Conservation (phyloP, 2,329 filamentous ascomycete genomes). For the Fusarium solani-melongenae region DNA sequence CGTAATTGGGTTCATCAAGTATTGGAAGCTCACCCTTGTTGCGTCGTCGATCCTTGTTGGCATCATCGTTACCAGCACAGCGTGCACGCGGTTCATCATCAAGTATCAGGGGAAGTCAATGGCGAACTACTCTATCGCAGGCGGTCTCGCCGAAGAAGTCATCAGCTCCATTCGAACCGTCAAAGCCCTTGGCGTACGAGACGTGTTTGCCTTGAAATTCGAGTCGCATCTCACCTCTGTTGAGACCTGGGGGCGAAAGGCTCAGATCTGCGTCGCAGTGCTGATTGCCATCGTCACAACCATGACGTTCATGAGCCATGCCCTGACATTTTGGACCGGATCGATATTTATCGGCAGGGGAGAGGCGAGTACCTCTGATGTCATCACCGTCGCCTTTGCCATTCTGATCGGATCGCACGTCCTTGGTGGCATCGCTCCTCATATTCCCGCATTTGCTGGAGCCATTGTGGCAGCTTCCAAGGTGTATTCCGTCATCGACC, state of each 20-base stretch:
- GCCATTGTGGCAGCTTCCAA: background rate
- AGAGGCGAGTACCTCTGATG: slow-evolving; percentile 51
- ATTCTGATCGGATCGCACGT: slow-evolving; percentile 64
- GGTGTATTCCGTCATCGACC: slow-evolving; percentile 76
- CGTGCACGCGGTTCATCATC: slow-evolving; percentile 74
- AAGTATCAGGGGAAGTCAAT: slow-evolving; percentile 79
- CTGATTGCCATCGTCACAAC: slow-evolving; percentile 79
- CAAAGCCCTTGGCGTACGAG: slow-evolving; percentile 3
- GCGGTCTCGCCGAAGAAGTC: slow-evolving; percentile 56
- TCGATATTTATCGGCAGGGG: slow-evolving; percentile 82
- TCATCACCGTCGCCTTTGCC: background rate
- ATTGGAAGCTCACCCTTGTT: slow-evolving; percentile 87
- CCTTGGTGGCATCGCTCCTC: background rate
- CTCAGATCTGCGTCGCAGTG: slow-evolving; percentile 59
- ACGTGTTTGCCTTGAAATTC: slow-evolving; percentile 77
- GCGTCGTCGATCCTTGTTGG: slow-evolving; percentile 79
- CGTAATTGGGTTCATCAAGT: slow-evolving; percentile 83
- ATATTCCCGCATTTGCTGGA: background rate
- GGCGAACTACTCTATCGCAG: slow-evolving; percentile 78
- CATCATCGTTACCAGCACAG: slow-evolving; percentile 75
- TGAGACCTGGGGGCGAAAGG: background rate
- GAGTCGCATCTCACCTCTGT: slow-evolving; percentile 74
- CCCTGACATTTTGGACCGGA: slow-evolving; percentile 34
- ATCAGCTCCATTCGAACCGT: slow-evolving; percentile 4
- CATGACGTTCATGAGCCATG: slow-evolving; percentile 53